Evolutionary conservation across 495 filamentous ascomycete species (phyloP).

Genomic region (Hypoxylon crocopeplum): DNA sequence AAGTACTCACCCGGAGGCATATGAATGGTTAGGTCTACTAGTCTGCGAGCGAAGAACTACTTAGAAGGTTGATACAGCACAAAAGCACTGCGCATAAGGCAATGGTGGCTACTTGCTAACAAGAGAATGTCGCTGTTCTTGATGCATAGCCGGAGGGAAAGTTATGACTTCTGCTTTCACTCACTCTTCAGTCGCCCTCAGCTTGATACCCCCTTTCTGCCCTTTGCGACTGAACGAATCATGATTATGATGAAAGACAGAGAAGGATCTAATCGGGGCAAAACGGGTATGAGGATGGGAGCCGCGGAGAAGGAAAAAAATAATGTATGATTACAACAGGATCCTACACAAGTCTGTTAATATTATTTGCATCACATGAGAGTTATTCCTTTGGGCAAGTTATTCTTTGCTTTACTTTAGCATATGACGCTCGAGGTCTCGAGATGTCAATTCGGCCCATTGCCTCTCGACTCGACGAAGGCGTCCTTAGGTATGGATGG

Average conservation of each 20-base stretch:
- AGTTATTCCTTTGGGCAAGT: neutral
- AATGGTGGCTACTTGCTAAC: conserved; percentile 6
- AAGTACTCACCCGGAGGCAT: conserved; percentile 1
- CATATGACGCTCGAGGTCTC: neutral
- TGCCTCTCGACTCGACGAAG: neutral
- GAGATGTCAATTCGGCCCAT: conserved; percentile 16
- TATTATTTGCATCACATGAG: conserved; percentile 14
- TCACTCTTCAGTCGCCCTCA: conserved; percentile 2
- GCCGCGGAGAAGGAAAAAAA: conserved; percentile 3
- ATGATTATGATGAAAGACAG: conserved; percentile 5
- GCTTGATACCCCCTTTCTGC: conserved; percentile 24
- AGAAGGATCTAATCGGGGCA: conserved; percentile 4
- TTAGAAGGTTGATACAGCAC: conserved; percentile 1
- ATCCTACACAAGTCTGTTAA: conserved; percentile 27
- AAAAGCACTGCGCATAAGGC: conserved; percentile 15
- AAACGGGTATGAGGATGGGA: neutral
- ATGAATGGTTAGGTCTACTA: conserved; percentile 1
- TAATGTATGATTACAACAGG: conserved; percentile 21
- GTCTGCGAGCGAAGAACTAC: conserved; percentile 12
- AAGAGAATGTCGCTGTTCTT: conserved; percentile 15
- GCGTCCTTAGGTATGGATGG: neutral
- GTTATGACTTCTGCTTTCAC: conserved; percentile 10
- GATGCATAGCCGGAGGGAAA: conserved; percentile 34
- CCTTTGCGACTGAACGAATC: conserved; percentile 4
- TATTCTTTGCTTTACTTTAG: neutral